These are phyloP conservation scores for Trichophyton schoenleinii DNA, from an alignment of 2,329 filamentous ascomycete species.

Conservation along the genomic window DNA sequence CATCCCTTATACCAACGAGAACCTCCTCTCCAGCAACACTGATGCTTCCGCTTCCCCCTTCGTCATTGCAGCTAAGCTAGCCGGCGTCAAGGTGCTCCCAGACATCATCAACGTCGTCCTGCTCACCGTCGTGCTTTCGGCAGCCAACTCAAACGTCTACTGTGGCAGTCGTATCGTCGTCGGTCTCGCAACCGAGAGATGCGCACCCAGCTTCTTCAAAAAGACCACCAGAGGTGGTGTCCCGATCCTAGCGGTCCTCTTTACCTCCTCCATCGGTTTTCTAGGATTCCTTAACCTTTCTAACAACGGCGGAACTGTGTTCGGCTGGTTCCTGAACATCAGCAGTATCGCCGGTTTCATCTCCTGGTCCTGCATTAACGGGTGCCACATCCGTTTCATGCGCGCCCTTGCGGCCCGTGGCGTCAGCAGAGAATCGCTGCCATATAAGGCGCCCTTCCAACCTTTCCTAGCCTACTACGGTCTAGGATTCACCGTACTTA, in stretches of 20 bases:
- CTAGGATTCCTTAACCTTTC: slow-evolving; percentile 60
- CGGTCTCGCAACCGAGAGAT: slow-evolving; percentile 44
- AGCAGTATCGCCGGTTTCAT: slow-evolving; percentile 26
- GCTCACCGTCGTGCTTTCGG: slow-evolving; percentile 33
- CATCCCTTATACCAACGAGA: slow-evolving; percentile 49
- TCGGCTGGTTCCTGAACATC: slow-evolving; percentile 33
- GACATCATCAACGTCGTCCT: slow-evolving; percentile 32
- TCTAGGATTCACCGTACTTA: slow-evolving; percentile 51
- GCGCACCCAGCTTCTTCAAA: slow-evolving; percentile 33
- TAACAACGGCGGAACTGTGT: slow-evolving; percentile 47
- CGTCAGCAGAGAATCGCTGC: slow-evolving; percentile 45
- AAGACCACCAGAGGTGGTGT: slow-evolving; percentile 32
- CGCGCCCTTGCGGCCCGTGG: slow-evolving; percentile 44
- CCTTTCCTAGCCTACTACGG: slow-evolving; percentile 55
- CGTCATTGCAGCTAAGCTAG: slow-evolving; percentile 32
- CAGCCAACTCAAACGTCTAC: slow-evolving; percentile 33
- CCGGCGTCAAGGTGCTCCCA: slow-evolving; percentile 28
- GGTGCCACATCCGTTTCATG: slow-evolving; percentile 55
- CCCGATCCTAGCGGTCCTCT: slow-evolving; percentile 33
- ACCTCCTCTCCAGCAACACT: slow-evolving; percentile 32
- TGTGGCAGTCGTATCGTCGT: slow-evolving; percentile 54
- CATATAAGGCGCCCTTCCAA: slow-evolving; percentile 50
- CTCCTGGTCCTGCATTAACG: slow-evolving; percentile 26
- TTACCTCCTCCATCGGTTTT: slow-evolving; percentile 43
- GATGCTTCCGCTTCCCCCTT: slow-evolving; percentile 29